Percentiles rank a stretch among this genome's conserved stretches.
Evolutionary conservation across 2,329 filamentous ascomycete species (phyloP).

Genomic region (Zalaria sp.): DNA sequence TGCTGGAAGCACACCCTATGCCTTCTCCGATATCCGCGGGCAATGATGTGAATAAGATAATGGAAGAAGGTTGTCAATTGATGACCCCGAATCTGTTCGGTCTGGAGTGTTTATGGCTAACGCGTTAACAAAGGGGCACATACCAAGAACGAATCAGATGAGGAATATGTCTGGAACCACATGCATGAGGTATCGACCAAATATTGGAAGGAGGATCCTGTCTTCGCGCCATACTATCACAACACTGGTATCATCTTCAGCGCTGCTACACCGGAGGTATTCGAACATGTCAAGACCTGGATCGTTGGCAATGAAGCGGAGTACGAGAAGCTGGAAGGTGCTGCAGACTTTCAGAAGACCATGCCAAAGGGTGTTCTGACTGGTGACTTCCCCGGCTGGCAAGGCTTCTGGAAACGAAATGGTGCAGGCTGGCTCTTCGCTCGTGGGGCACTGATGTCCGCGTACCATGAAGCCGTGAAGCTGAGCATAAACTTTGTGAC

Average conservation of each 20-base stretch:
- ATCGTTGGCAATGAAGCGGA: constrained; percentile 15
- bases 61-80: constrained; percentile 22
- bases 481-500: constrained; percentile 36
- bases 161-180: constrained; percentile 20
- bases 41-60: constrained; percentile 38
- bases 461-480: constrained; percentile 28
- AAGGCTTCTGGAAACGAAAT: constrained; percentile 30
- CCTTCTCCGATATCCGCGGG: constrained; percentile 34
- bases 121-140: constrained; percentile 6
- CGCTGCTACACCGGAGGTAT: constrained; percentile 25
- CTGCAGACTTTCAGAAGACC: constrained; percentile 32
- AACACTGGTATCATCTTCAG: constrained; percentile 34
- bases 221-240: constrained; percentile 31
- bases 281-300: constrained; percentile 22
- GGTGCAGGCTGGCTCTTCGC: constrained; percentile 42
- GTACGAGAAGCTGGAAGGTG: constrained; percentile 21
- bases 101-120: too few relatives aligned
- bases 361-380: constrained; percentile 40
- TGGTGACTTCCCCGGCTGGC: constrained; percentile 36
- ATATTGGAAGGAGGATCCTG: constrained; percentile 28
- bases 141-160: constrained; percentile 14
- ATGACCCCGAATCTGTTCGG: too few relatives aligned
- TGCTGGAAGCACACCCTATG: constrained; percentile 32
- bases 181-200: constrained; percentile 22
- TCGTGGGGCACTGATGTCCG: constrained; percentile 31